Conservation (phyloP, 2,329 filamentous ascomycete species). For the Hirsutella minnesotensis region DNA sequence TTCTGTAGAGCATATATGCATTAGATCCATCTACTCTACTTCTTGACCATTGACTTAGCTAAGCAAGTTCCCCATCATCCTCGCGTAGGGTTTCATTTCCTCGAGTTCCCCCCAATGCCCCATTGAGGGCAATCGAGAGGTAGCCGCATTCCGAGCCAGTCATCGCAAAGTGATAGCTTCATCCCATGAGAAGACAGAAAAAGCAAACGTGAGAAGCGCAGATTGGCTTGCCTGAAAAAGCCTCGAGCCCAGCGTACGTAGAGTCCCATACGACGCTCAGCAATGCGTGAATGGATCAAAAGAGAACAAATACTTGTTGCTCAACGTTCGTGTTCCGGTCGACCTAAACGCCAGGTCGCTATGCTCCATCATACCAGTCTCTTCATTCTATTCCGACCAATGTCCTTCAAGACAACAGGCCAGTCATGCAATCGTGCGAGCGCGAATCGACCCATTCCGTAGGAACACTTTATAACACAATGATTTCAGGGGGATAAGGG, state of each 20-base stretch:
- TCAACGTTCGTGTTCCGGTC: slow-evolving; percentile 5
- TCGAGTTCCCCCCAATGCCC: too few species aligned
- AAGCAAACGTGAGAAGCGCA: too few species aligned
- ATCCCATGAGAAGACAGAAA: too few species aligned
- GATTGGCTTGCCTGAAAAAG: too few species aligned
- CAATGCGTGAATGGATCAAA: background rate
- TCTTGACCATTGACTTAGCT: background rate
- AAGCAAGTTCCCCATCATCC: background rate
- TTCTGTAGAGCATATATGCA: background rate
- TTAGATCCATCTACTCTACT: slow-evolving; percentile 1
- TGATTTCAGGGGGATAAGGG: slow-evolving; percentile 11
- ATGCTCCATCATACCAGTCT: slow-evolving; percentile 22
- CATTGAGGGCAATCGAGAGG: too few species aligned
- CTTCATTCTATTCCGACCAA: slow-evolving; percentile 8
- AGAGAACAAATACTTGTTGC: background rate
- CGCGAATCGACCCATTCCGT: background rate
- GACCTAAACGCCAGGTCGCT: slow-evolving; percentile 26
- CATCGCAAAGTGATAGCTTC: too few species aligned
- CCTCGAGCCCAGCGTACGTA: too few species aligned
- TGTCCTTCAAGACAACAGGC: slow-evolving; percentile 11
- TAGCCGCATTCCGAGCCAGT: too few species aligned
- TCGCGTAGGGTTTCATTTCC: too few species aligned
- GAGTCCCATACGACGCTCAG: background rate
- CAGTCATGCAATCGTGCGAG: background rate
- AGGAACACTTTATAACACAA: slow-evolving; percentile 5